Evolutionary conservation across 176 grass and related monocot genomes (phyloP).

Genomic region (Eragrostis curvula): DNA sequence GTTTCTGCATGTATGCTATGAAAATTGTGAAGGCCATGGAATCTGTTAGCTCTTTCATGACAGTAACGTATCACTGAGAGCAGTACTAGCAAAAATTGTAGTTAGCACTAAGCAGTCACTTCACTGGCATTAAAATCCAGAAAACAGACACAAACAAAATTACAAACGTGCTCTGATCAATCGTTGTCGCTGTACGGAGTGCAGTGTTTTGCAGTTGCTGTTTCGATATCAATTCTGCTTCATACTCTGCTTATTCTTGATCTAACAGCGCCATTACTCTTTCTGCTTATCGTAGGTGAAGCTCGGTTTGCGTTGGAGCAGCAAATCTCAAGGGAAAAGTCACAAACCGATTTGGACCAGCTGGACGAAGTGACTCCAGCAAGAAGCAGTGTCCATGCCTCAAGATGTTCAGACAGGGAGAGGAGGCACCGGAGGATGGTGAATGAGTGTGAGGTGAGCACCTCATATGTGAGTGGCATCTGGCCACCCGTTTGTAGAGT

Average conservation of each 20-base stretch:
- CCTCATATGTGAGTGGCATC: background rate
- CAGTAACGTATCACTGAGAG: slow-evolving; percentile 9
- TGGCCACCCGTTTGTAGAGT: slow-evolving; percentile 44
- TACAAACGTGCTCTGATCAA: background rate
- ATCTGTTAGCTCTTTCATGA: slow-evolving; percentile 27
- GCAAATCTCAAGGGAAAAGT: slow-evolving; percentile 41
- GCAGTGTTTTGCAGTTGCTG: background rate
- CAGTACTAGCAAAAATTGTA: background rate
- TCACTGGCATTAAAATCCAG: background rate
- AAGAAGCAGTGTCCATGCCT: background rate
- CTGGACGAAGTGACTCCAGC: background rate
- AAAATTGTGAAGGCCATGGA: slow-evolving; percentile 19
- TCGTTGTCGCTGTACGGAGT: background rate
- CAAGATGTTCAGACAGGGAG: slow-evolving; percentile 13
- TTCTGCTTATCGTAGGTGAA: slow-evolving; percentile 38
- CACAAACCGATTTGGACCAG: slow-evolving; percentile 2
- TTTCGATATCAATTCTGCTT: background rate
- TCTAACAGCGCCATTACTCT: background rate
- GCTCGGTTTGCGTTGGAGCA: background rate
- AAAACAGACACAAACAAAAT: background rate
- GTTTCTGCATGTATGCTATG: slow-evolving; percentile 18
- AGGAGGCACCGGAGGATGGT: slow-evolving; percentile 8
- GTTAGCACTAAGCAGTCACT: no score
- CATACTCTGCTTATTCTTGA: background rate
- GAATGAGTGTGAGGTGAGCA: slow-evolving; percentile 4